These are phyloP conservation scores for Avena eriantha DNA, from an alignment of 176 grass and related monocot species.

Conservation along the genomic window DNA sequence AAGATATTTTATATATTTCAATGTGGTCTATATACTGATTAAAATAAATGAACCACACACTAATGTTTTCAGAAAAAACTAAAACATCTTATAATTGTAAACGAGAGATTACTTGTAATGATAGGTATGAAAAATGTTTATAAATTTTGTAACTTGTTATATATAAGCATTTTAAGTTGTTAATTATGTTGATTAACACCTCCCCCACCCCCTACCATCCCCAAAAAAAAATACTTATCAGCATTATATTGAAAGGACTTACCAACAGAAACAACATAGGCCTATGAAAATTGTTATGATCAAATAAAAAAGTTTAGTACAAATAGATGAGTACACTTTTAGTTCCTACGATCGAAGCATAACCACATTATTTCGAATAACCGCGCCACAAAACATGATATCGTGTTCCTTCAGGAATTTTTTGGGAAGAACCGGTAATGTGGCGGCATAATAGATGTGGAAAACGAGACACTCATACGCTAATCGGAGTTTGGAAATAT, in stretches of 20 bases:
- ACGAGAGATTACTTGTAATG: not conserved
- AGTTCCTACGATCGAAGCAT: not conserved
- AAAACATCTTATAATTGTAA: too few relatives aligned
- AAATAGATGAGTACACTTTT: not conserved
- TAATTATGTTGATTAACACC: not conserved
- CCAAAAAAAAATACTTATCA: not conserved
- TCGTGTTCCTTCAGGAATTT: too few relatives aligned
- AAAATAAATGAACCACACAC: too few relatives aligned
- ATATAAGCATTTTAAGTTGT: not conserved
- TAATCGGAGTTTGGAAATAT: too few relatives aligned
- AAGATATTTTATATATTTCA: too few relatives aligned
- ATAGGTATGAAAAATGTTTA: not conserved
- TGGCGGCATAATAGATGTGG: not conserved
- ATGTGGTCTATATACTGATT: too few relatives aligned
- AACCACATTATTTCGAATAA: too few relatives aligned
- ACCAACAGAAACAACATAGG: not conserved
- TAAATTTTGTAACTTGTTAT: not conserved
- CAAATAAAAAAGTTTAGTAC: not conserved
- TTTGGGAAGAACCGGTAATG: too few relatives aligned
- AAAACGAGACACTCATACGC: not conserved
- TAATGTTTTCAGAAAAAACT: too few relatives aligned
- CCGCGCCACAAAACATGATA: too few relatives aligned
- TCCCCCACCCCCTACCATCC: too few relatives aligned
- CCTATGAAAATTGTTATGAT: not conserved
- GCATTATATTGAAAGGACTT: not conserved